Evolutionary conservation across 2,329 filamentous ascomycete species (phyloP).

Genomic region (Aspergillus ibericus): DNA sequence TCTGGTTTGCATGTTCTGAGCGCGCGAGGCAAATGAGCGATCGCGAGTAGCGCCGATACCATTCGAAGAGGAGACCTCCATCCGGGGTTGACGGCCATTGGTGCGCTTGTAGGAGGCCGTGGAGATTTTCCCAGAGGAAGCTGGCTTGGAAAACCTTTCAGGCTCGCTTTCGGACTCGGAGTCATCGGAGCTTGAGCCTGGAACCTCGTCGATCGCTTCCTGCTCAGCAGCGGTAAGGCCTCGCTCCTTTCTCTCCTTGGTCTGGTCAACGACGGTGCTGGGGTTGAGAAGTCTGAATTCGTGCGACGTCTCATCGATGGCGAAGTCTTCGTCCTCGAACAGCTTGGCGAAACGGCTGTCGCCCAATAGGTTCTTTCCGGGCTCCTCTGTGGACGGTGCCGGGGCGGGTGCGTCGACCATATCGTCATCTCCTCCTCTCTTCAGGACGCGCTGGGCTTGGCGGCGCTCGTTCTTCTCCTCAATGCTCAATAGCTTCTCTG

Average conservation of each 20-base stretch:
- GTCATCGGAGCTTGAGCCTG: slow-evolving; percentile 42
- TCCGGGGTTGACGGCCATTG: slow-evolving; percentile 52
- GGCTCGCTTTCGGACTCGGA: slow-evolving; percentile 36
- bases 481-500: slow-evolving; percentile 61
- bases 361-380: slow-evolving; percentile 66
- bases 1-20: slow-evolving; percentile 45
- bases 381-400: slow-evolving; percentile 21
- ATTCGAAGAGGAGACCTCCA: slow-evolving; percentile 58
- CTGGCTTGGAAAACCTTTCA: slow-evolving; percentile 27
- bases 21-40: slow-evolving; percentile 59
- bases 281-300: slow-evolving; percentile 91
- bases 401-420: slow-evolving; percentile 31
- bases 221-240: slow-evolving; percentile 64
- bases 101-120: slow-evolving; percentile 57
- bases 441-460: slow-evolving; percentile 49
- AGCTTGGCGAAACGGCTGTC: slow-evolving; percentile 85
- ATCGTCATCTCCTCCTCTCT: slow-evolving; percentile 57
- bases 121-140: slow-evolving; percentile 49
- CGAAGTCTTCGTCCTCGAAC: slow-evolving; percentile 92
- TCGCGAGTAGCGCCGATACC: slow-evolving; percentile 49
- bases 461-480: slow-evolving; percentile 57
- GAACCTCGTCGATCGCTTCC: slow-evolving; percentile 56
- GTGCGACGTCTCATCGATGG: slow-evolving; percentile 81
- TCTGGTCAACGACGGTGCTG: slow-evolving; percentile 60
- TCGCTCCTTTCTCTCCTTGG: slow-evolving; percentile 37